Base-by-base conservation (phyloP, 108 stramenopile genomes). In the Pelagomonas calceolata region DNA sequence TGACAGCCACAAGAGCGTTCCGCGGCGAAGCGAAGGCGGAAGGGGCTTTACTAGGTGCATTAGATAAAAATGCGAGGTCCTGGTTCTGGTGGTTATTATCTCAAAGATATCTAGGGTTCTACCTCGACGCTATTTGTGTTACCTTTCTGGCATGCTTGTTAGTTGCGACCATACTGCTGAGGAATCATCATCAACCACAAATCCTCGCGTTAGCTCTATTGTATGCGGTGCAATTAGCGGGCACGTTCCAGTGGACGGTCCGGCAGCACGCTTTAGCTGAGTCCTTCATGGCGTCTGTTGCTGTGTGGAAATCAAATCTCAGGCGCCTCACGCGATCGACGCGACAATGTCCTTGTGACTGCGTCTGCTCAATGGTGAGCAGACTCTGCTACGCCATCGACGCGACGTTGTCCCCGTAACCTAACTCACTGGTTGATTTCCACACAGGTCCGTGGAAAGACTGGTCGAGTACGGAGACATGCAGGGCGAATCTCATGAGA, bases 241-340 rank as follows among this genome's bases (percentile, higher is more conserved):
- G 81, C 17, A 44, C 76, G n/a, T 82, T 85, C 46, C 86, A 87
- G 74, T 84, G 84, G 82, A 44, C 81, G 26, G 78, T 87, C 32
- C 63, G 85, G n/a, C 87, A 84, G 72, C 75, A 72, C 64, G 94
- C 95, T 12, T 94, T 95, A 78, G 90, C 95, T 4, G 89, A 89
- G 34, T 92, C 92, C 68, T 90, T 90, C 60, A 94, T 99, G 89
- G 90, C 95, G 65, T 82, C n/a, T n/a, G n/a, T n/a, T n/a, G n/a
- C n/a, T n/a, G 88, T 37, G 91, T 95, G 15, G 85, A 87, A n/a
- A 12, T 66, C 33, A 65, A 63, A 15, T 18, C n/a, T 17, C 60
- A n/a, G 43, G 33, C 21, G 33, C n/a, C 12, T 30, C 33, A 15
- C 5, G 70, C 33, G 63, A 10, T 14, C 30, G 17, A 30, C 34